These are phyloP conservation scores for Linum tenue DNA, from an alignment of 345 rosid genomes.

Conservation along the genomic window DNA sequence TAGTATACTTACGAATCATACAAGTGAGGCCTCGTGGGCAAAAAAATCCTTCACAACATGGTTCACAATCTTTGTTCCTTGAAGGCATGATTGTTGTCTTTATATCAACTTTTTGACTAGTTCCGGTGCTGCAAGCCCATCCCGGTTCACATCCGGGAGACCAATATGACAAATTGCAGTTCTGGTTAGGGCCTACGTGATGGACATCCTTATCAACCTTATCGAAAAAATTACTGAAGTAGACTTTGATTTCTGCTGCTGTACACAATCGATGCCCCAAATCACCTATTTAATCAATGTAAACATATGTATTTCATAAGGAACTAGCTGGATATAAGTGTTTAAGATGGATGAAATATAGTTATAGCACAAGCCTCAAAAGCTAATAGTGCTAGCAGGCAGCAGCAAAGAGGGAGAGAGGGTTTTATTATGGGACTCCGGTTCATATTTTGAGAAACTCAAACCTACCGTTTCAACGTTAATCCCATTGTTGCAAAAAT, in stretches of 20 bases:
- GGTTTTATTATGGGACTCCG: no score
- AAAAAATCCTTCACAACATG: constrained; percentile 96
- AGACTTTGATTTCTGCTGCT: constrained; percentile 69
- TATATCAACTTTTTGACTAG: constrained; percentile 30
- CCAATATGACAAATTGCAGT: constrained; percentile 77
- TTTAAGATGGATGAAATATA: no score
- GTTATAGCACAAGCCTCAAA: no score
- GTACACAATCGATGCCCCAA: constrained; percentile 56
- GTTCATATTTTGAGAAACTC: no score
- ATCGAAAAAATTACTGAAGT: constrained; percentile 39
- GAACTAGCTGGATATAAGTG: not conserved
- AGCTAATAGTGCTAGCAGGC: no score
- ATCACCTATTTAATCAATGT: constrained; percentile 43
- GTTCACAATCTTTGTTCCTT: constrained; percentile 57
- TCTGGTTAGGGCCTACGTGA: constrained; percentile 51
- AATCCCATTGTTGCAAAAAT: not conserved
- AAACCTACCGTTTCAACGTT: not conserved
- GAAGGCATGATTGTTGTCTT: constrained; percentile 43
- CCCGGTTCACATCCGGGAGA: constrained; percentile 85
- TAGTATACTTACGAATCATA: constrained; percentile 72
- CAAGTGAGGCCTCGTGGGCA: constrained; percentile 89
- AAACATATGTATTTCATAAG: constrained; percentile 7
- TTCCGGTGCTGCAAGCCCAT: constrained; percentile 62
- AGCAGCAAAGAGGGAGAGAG: no score
- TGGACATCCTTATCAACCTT: constrained; percentile 22